phyloP scores from a whole-genome alignment of 306 rosid genomes.

The Quercus agrifolia region DNA sequence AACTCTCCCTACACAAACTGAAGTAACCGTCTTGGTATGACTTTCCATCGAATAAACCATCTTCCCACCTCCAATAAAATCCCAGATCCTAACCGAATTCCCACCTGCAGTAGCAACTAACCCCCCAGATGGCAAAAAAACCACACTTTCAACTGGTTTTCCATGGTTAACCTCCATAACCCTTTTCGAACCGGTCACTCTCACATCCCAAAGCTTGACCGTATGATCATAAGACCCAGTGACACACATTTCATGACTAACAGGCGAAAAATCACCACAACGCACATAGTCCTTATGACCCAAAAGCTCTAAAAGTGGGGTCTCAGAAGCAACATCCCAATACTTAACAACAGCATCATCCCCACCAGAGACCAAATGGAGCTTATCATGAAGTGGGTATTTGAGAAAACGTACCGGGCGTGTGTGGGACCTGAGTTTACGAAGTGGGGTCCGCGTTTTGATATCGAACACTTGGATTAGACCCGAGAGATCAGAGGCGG shows the following conservation, averaged over 20 bases:
- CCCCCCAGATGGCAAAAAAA: conserved; percentile 76
- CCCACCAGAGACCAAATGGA: conserved; percentile 81
- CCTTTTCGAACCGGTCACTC: conserved; percentile 47
- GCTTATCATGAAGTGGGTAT: conserved; percentile 62
- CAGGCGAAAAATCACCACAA: conserved; percentile 83
- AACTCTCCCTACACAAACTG: conserved; percentile 55
- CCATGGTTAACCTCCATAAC: conserved; percentile 67
- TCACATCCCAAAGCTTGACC: conserved; percentile 83
- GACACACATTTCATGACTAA: conserved; percentile 46
- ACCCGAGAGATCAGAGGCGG: conserved; percentile 81
- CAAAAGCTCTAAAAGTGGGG: conserved; percentile 29
- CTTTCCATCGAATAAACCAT: conserved; percentile 75
- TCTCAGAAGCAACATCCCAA: conserved; percentile 74
- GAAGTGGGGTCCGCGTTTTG: conserved; percentile 56
- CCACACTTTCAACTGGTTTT: conserved; percentile 73
- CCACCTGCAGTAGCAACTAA: conserved; percentile 83
- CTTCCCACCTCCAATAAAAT: conserved; percentile 82
- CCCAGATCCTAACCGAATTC: conserved; percentile 83
- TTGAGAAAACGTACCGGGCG: conserved; percentile 82
- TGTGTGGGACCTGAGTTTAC: conserved; percentile 59
- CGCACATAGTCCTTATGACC: conserved; percentile 87
- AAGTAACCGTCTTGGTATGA: conserved; percentile 88
- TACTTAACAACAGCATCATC: conserved; percentile 77
- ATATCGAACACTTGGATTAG: conserved; percentile 67
- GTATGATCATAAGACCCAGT: conserved; percentile 91